These are phyloP conservation scores for Pleurotus giganteus DNA, from an alignment of 768 basidiomycete species.

Conservation along the genomic window DNA sequence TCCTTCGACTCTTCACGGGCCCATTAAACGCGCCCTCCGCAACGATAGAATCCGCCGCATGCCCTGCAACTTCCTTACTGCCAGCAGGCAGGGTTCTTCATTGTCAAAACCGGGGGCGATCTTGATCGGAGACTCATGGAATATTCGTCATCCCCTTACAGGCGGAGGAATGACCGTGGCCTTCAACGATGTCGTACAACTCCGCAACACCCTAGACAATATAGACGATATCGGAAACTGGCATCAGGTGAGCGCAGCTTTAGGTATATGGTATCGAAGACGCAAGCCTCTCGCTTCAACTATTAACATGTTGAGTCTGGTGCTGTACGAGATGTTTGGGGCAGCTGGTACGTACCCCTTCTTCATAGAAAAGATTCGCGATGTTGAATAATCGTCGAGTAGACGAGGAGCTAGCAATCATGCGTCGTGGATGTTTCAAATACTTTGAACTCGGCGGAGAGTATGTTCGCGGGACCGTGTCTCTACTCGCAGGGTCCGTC, in stretches of 20 bases:
- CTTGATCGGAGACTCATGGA: slow-evolving; percentile 94
- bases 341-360: slow-evolving; percentile 71
- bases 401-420: slow-evolving; percentile 62
- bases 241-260: slow-evolving; percentile 43
- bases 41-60: slow-evolving; percentile 81
- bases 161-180: slow-evolving; percentile 99
- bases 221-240: slow-evolving; percentile 47
- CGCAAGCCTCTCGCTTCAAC: slow-evolving; percentile 82
- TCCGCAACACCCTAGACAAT: slow-evolving; percentile 57
- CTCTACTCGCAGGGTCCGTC: slow-evolving; percentile 81
- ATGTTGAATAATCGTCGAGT: not conserved
- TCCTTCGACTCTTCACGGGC: slow-evolving; percentile 63
- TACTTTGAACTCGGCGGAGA: slow-evolving; percentile 95
- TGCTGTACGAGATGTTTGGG: slow-evolving; percentile 91
- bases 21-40: slow-evolving; percentile 67
- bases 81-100: slow-evolving; percentile 57
- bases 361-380: not conserved
- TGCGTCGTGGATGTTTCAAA: slow-evolving; percentile 89
- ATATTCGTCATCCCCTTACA: slow-evolving; percentile 98
- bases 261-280: slow-evolving; percentile 81
- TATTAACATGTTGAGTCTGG: slow-evolving; percentile 92
- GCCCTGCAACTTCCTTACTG: slow-evolving; percentile 93
- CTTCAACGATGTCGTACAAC: slow-evolving; percentile 77
- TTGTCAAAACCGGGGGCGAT: slow-evolving; percentile 67
- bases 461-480: slow-evolving; percentile 84